phyloP scores from a whole-genome alignment of 129 eudicot species.

The Escallonia rubra region DNA sequence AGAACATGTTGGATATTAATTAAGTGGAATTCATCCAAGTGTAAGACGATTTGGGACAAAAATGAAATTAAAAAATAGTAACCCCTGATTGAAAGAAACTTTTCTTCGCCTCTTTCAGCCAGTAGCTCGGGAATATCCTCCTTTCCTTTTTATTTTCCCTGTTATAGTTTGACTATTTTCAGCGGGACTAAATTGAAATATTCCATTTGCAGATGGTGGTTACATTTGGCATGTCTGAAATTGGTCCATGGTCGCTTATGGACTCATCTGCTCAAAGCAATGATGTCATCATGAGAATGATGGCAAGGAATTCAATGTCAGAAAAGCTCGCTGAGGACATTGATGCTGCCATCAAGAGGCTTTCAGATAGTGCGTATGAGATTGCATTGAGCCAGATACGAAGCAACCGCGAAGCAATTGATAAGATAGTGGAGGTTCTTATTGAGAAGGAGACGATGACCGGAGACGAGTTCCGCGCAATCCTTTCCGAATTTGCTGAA shows the following conservation, averaged over 20 bases:
- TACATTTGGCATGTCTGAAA: constrained; percentile 92
- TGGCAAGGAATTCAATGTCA: constrained; percentile 97
- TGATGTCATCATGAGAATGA: constrained; percentile 97
- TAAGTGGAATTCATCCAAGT: no score
- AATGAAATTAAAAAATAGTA: no score
- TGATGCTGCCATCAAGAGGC: constrained; percentile 75
- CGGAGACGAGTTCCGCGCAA: constrained; percentile 94
- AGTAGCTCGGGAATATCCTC: not conserved
- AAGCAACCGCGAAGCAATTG: constrained; percentile 92
- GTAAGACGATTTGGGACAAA: no score
- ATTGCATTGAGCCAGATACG: constrained; percentile 75
- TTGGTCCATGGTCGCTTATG: constrained; percentile 99
- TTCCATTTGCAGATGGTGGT: constrained; percentile 66
- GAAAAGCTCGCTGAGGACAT: constrained; percentile 92
- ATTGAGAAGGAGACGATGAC: constrained; percentile 88
- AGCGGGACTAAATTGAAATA: not conserved
- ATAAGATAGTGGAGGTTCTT: constrained; percentile 91
- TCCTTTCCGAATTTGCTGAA: constrained; percentile 79
- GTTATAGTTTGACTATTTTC: not conserved
- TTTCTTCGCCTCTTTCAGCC: not conserved
- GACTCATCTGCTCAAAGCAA: constrained; percentile 77
- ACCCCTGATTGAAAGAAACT: no score
- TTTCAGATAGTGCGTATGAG: constrained; percentile 81
- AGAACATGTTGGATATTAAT: no score
- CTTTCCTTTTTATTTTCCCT: not conserved